Evolutionary conservation across 768 basidiomycete genomes (phyloP).

Genomic region (Mrakia gelida): DNA sequence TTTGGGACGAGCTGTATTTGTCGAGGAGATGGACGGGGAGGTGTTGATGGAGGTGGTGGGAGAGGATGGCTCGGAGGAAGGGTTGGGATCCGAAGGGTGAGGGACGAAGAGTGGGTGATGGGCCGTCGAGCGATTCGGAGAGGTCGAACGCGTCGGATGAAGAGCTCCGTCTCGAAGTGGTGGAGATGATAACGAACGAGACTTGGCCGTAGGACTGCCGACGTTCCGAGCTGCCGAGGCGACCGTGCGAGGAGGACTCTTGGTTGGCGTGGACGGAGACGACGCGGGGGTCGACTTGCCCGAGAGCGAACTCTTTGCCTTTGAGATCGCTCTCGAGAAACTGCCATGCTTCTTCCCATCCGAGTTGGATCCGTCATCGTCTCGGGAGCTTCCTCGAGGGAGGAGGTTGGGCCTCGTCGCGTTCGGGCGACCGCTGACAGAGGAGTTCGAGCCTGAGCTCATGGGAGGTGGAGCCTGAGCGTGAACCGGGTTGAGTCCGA

Average conservation of each 20-base stretch:
- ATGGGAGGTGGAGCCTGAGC: neutral
- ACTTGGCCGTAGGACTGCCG: neutral
- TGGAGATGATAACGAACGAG: neutral
- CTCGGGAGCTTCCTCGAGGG: neutral
- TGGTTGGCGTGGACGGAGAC: neutral
- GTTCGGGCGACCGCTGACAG: neutral
- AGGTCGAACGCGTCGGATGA: constrained; percentile 7
- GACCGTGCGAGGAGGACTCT: neutral
- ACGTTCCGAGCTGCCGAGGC: neutral
- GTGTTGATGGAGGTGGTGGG: neutral
- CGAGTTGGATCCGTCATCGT: neutral
- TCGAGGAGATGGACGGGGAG: neutral
- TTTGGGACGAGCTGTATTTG: neutral
- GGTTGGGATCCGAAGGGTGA: neutral
- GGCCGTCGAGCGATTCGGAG: neutral
- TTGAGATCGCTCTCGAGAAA: constrained; percentile 12
- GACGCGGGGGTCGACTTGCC: neutral
- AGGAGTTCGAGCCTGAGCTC: neutral
- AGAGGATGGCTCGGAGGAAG: neutral
- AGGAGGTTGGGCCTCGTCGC: neutral
- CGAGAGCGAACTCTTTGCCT: constrained; percentile 13
- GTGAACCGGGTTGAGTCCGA: neutral
- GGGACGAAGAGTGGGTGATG: neutral
- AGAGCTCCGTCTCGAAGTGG: neutral
- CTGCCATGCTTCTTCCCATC: constrained; percentile 9